A percentile compares a stretch with the other conserved stretches of the same genome.
Evolutionary conservation across 805 yeast species (phyloP).

Genomic region (Metschnikowia lachancei): DNA sequence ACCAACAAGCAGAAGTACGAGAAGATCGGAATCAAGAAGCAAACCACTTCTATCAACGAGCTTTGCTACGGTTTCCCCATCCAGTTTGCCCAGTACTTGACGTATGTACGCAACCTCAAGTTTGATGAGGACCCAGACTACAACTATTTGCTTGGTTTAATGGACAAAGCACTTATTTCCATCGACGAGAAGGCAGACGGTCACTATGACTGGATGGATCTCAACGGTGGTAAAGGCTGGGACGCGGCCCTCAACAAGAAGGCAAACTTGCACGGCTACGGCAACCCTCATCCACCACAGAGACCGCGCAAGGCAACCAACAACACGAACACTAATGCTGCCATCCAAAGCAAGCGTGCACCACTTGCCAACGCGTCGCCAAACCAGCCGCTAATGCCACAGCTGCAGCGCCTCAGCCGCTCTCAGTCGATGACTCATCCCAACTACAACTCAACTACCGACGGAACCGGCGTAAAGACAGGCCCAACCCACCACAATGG

Average conservation of each 20-base stretch:
- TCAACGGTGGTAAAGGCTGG: conserved; percentile 96
- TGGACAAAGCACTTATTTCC: conserved; percentile 74
- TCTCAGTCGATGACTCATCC: conserved; percentile 19
- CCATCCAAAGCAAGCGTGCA: conserved; percentile 10
- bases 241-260: conserved; percentile 85
- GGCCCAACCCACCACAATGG: conserved; percentile 27
- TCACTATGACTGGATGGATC: conserved; percentile 96
- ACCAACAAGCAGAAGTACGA: conserved; percentile 97
- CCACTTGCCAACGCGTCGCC: conserved; percentile 9
- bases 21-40: conserved; percentile 94
- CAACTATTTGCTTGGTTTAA: conserved; percentile 73
- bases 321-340: conserved; percentile 13
- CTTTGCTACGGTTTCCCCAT: conserved; percentile 86
- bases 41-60: conserved; percentile 81
- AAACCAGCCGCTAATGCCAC: conserved; percentile 15
- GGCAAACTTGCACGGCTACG: conserved; percentile 93
- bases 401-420: conserved; percentile 17
- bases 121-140: conserved; percentile 96
- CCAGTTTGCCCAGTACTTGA: conserved; percentile 89
- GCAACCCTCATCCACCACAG: conserved; percentile 80
- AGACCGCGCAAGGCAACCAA: conserved; percentile 23
- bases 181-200: conserved; percentile 75
- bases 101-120: conserved; percentile 80
- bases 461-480: conserved; percentile 4
- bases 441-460: conserved; percentile 18